Evolutionary conservation across 2,329 filamentous ascomycete species (phyloP), one percentile per base, ranked within the genome.

Genomic region (Clarireedia sp.): DNA sequence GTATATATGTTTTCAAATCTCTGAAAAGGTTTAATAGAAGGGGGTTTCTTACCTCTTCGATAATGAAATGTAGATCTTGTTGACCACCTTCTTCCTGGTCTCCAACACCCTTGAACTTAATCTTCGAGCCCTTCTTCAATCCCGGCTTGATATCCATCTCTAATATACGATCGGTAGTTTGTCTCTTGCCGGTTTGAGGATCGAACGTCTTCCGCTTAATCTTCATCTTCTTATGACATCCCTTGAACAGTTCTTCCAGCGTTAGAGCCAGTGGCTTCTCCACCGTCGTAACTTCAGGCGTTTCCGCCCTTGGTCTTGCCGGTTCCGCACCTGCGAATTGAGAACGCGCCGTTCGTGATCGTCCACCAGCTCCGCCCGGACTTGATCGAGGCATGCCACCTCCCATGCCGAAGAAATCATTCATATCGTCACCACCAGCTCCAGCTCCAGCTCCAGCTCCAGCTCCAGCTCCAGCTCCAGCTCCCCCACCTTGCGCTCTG

Each of bases 191-290:
- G 0, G 79, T 85, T 19, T 85, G 74, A 40, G 75, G 78, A 70
- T 99, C 94, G 70, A 89, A 97, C 17, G 87, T 90, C 82, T 97
- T 97, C 67, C 92, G 83, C 77, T 96, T 96, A 62, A 97, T 95
- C 75, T 94, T 95, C 80, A 99, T 90, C 79, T 95, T 96, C 81
- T 99, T 99, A 48, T 87, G 90, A 37, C 84, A 83, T 41, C 94
- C 94, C 24, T 80, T 85, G 75, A 83, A 97, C 59, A 97, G 74
- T 67, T 99, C 94, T 71, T 99, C 94, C 36, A 99, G 75, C 2
- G 87, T 83, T 21, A 99, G 75, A 2, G 85, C 82, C 59, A 99
- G 72, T 46, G 87, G 83, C 66, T 89, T 86, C 73, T 97, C 92
- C 10, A 97, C 86, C 0, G 95, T 91, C 0, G 90, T 90, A 17